A percentile compares a stretch with the other conserved stretches of the same genome.
phyloP scores from a whole-genome alignment of 1,284 basidiomycete genomes.

The Termitomyces sp. region DNA sequence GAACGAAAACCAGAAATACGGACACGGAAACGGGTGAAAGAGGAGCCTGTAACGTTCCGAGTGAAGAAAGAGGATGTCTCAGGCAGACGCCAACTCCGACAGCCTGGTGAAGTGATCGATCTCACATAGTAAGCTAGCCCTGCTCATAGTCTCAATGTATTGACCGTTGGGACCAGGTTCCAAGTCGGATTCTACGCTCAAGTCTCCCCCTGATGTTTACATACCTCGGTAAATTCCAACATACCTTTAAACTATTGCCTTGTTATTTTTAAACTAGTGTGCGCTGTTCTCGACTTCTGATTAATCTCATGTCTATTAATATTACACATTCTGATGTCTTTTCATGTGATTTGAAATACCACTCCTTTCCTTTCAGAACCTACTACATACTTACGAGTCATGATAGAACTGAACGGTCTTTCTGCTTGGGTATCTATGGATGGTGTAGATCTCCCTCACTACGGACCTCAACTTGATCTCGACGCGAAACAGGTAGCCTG shows the following conservation, averaged over 20 bases:
- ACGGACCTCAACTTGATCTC: neutral
- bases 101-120: slow-evolving; percentile 2
- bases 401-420: neutral
- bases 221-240: too few relatives aligned
- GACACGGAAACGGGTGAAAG: neutral
- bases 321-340: neutral
- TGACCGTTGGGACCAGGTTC: neutral
- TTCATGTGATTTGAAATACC: too few relatives aligned
- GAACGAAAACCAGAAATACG: neutral
- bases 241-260: too few relatives aligned
- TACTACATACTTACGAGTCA: too few relatives aligned
- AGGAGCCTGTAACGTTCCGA: neutral
- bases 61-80: neutral
- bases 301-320: neutral
- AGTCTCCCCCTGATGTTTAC: too few relatives aligned
- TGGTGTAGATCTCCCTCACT: slow-evolving; percentile 4
- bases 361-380: too few relatives aligned
- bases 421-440: slow-evolving; percentile 8
- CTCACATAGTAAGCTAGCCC: neutral
- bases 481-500: slow-evolving; percentile 2
- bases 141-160: neutral
- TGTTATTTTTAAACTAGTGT: neutral
- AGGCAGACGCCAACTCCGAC: neutral
- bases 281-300: neutral
- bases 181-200: neutral